Percentiles rank a stretch among this genome's conserved stretches.
phyloP scores from a whole-genome alignment of 257 asterid genomes.

The Eucommia ulmoides region DNA sequence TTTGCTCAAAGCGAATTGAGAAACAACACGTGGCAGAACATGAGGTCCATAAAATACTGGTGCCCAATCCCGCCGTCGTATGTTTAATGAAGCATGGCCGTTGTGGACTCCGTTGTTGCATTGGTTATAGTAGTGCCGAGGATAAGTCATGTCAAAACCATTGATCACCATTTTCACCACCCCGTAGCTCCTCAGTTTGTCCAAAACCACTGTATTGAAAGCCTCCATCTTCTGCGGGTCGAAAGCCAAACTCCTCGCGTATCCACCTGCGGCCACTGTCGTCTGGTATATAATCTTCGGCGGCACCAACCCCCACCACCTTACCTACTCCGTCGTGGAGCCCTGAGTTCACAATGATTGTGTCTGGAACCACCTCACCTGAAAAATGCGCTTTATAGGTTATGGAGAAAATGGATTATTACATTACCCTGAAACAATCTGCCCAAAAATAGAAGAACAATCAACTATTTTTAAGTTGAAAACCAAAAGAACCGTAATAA shows the following conservation, averaged over 20 bases:
- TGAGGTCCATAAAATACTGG: conserved; percentile 83
- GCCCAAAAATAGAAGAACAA: too few species aligned
- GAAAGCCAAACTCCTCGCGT: conserved; percentile 51
- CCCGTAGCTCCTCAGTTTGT: conserved; percentile 48
- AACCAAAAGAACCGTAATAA: too few species aligned
- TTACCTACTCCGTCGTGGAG: conserved; percentile 69
- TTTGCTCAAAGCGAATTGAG: conserved; percentile 45
- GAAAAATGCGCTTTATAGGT: conserved; percentile 50
- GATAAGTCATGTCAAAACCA: conserved; percentile 80
- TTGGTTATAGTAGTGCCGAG: conserved; percentile 88
- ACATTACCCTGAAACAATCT: too few species aligned
- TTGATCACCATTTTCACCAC: conserved; percentile 45
- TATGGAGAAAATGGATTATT: too few species aligned
- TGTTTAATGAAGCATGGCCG: conserved; percentile 72
- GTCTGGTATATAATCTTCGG: conserved; percentile 66
- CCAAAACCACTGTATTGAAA: conserved; percentile 70
- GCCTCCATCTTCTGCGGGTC: conserved; percentile 97
- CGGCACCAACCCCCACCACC: conserved; percentile 25
- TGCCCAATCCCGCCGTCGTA: conserved; percentile 89
- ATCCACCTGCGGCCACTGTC: conserved; percentile 78
- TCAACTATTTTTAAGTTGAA: too few species aligned
- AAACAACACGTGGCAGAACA: conserved; percentile 83
- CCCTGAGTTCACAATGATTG: conserved; percentile 79
- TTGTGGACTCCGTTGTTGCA: conserved; percentile 92
- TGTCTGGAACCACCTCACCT: conserved; percentile 43